Evolutionary conservation across 768 basidiomycete genomes (phyloP), one percentile per base, ranked within the genome.

Genomic region (Dioszegia crocea): DNA sequence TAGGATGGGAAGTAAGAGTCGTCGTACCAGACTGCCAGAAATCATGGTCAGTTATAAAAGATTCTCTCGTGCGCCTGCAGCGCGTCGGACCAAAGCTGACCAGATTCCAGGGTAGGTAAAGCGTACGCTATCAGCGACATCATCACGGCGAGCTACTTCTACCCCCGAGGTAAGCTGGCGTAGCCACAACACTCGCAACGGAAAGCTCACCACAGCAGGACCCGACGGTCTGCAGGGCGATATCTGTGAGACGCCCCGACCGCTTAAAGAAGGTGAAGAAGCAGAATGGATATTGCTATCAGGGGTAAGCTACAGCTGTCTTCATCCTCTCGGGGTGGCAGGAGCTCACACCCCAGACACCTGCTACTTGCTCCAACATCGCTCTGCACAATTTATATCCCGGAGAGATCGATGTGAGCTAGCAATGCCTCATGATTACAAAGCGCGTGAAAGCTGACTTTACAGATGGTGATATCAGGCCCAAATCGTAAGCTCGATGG

Each of bases 211-310:
- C 60, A n/a, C 44, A 33, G 53, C 45, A 71, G 75, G 62, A 47
- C 76, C 76, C 0, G 73, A 76, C 44, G 78, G 77, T 0, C 46
- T 75, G 6, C 56, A 60, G 23, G 91, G 92, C 0, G 90, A 93
- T 66, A 83, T 78, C 17, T 84, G 86, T 10, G 71, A 78, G 19
- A 68, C 67, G 24, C 80, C 88, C 21, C 80, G 93, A 56, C 85
- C 87, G 4, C 75, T 92, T 49, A 83, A 84, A 70, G 83, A 86
- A 4, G 86, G 84, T 36, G 91, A 93, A 78, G 79, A 86, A 52
- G 87, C 84, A 24, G 90, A 96, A 78, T 98, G 93, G 93, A 85
- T 96, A 57, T 82, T 98, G 24, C 79, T 96, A 5, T 88, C 90
- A 60, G 89, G 88, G 16, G 77, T 76, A 36, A 65, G 82, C 77